Evolutionary conservation across 305 asterid genomes (phyloP).

Genomic region (Solanum hybrid): DNA sequence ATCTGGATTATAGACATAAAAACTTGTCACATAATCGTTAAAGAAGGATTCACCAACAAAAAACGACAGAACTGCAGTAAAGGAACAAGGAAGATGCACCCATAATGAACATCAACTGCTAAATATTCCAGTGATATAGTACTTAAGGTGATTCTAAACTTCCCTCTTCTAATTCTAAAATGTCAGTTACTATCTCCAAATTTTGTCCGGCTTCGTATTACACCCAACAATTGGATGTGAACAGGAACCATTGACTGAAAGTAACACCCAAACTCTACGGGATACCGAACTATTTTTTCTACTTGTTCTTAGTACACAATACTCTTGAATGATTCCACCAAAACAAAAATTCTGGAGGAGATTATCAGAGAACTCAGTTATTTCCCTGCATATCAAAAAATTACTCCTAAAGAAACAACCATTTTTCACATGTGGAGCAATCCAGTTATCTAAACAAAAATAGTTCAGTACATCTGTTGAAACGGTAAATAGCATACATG

Average conservation of each 20-base stretch:
- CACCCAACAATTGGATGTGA: neutral
- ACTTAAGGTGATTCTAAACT: neutral
- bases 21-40: neutral
- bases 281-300: neutral
- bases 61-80: neutral
- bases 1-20: constrained; percentile 33
- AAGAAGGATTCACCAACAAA: neutral
- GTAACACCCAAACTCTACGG: neutral
- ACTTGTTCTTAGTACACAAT: neutral
- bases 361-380: neutral
- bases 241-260: neutral
- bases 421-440: neutral
- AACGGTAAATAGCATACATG: neutral
- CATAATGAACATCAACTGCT: neutral
- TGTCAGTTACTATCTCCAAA: neutral
- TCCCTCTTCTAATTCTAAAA: neutral
- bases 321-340: neutral
- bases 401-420: neutral
- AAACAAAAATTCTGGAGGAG: neutral
- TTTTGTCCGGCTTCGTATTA: neutral
- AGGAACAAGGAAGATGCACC: neutral
- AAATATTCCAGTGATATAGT: neutral
- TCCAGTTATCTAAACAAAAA: neutral
- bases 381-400: neutral
- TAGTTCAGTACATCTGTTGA: neutral